Evolutionary conservation across 176 grass and related monocot species (phyloP).

Genomic region (Musa schizocarpa): DNA sequence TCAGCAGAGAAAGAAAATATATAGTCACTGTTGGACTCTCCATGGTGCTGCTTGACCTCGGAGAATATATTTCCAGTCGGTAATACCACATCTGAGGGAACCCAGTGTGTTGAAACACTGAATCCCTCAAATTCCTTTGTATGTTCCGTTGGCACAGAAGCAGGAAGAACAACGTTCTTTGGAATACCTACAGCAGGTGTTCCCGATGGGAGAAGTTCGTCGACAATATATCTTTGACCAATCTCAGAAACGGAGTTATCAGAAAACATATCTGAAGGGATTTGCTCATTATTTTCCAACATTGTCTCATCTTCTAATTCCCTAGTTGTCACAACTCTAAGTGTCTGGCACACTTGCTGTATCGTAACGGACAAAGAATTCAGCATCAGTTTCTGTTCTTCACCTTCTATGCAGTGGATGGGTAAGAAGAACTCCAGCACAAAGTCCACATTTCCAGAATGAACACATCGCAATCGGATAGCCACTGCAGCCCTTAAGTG

Average conservation of each 20-base stretch:
- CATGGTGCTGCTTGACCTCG: conserved; percentile 35
- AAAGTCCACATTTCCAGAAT: conserved; percentile 51
- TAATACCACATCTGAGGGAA: conserved; percentile 20
- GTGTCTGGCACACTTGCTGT: conserved; percentile 43
- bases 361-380: conserved; percentile 66
- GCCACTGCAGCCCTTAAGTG: conserved; percentile 67
- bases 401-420: conserved; percentile 32
- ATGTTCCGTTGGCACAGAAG: conserved; percentile 32
- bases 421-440: conserved; percentile 96
- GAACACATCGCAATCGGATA: conserved; percentile 46
- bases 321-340: conserved; percentile 45
- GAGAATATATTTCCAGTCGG: conserved; percentile 39
- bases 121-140: conserved; percentile 60
- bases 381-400: conserved; percentile 56
- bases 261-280: conserved; percentile 15
- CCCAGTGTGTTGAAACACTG: conserved; percentile 48
- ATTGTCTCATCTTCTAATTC: conserved; percentile 53
- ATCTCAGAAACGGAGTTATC: conserved; percentile 20
- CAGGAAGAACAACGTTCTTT: conserved; percentile 21
- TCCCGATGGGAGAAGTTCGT: conserved; percentile 24
- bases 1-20: conserved; percentile 21
- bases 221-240: conserved; percentile 22
- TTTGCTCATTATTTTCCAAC: conserved; percentile 17
- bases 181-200: conserved; percentile 18
- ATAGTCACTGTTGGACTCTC: conserved; percentile 24